Evolutionary conservation across 495 filamentous ascomycete genomes (phyloP), one percentile per base, ranked within the genome.

Genomic region (Xylaria telfairii): DNA sequence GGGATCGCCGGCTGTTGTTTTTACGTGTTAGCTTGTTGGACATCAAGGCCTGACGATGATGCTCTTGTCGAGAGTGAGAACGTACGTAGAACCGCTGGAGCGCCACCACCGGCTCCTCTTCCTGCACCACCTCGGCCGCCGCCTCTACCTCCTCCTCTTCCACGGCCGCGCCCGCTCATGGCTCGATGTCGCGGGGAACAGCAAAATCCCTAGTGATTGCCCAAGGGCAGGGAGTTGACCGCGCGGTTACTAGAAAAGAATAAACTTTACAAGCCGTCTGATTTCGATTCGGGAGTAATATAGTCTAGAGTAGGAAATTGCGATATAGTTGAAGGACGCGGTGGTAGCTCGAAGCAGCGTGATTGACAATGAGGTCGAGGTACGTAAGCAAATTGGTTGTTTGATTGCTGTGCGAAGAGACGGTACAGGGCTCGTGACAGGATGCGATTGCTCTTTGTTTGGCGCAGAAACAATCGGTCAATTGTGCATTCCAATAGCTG

Each of bases 1-100:
- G 44, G 91, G 91, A 72, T 95, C 91, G 46, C 91, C 92, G 71
- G 91, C 92, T 94, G 68, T 44, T 42, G 44, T 41, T 3, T 0
- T 26, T n/a, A 28, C 21, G 44, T 3, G 41, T 70, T 49, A 70
- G 68, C 39, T 32, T 53, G 8, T 21, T 21, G 30, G 26, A 37
- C 26, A 61, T 6, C 56, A 30, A 6, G 32, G 32, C 15, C 26
- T 1, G 32, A 1, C 4, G 26, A 54, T 12, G 30, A 21, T 39
- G 26, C 1, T 32, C 59, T 66, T n/a, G 67, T 64, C 0, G 10
- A 41, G 28, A 5, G 28, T 19, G 30, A 32, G 63, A 30, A 77
- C 76, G 10, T 74, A 78, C 76, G 76, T 41, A 39, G 41, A 49
- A 74, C 75, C 69, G 66, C 71, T 7, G 59, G 21, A 49, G 39